Conservation (phyloP, 352 stramenopile genomes). For the Phytophthora tubulina region DNA sequence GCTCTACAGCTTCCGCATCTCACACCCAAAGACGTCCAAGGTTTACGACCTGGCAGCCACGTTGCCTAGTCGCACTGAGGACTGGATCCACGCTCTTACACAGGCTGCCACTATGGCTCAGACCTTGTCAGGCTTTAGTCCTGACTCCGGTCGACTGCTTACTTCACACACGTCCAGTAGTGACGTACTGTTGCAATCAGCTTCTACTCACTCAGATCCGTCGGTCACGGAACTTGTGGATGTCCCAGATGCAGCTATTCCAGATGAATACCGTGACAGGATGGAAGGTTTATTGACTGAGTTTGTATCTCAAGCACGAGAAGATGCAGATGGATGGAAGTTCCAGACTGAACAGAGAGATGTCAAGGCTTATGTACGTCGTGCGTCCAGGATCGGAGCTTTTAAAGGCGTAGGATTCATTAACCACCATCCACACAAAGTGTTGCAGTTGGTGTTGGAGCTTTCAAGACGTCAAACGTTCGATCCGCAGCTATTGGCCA, state of each 20-base stretch:
- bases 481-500: constrained; percentile 66
- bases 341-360: constrained; percentile 65
- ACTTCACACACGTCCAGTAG: constrained; percentile 26
- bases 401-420: constrained; percentile 75
- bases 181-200: constrained; percentile 37
- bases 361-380: constrained; percentile 66
- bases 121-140: constrained; percentile 25
- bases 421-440: constrained; percentile 55
- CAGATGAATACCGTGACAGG: constrained; percentile 46
- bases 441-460: constrained; percentile 70
- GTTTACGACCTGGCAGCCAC: constrained; percentile 75
- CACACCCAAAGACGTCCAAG: constrained; percentile 74
- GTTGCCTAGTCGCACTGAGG: constrained; percentile 57
- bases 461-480: constrained; percentile 55
- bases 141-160: background rate
- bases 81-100: constrained; percentile 66
- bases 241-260: constrained; percentile 44
- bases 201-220: constrained; percentile 43
- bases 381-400: constrained; percentile 49
- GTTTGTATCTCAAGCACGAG: constrained; percentile 60
- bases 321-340: constrained; percentile 69
- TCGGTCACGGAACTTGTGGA: constrained; percentile 45
- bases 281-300: constrained; percentile 70
- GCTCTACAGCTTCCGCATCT: constrained; percentile 81
- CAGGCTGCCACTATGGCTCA: constrained; percentile 47